Evolutionary conservation across 371 early-diverging fungal genomes (phyloP).

Genomic region (Circinella minor): DNA sequence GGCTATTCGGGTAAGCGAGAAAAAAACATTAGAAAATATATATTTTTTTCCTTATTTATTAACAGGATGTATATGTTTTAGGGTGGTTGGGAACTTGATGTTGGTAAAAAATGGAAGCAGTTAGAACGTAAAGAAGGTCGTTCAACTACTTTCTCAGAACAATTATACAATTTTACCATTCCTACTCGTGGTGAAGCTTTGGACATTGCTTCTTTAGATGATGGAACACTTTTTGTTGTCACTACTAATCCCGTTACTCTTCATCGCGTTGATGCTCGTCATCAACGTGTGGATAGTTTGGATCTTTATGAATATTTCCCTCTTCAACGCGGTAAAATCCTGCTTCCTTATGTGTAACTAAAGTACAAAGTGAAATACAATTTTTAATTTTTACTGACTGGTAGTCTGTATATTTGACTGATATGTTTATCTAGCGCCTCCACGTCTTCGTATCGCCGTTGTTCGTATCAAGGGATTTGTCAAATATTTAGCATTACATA

Average conservation of each 20-base stretch:
- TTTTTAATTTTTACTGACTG: not conserved
- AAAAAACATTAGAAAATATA: not conserved
- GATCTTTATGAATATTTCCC: slow-evolving; percentile 84
- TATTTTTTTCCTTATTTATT: not conserved
- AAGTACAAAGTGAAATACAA: no score
- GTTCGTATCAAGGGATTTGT: slow-evolving; percentile 42
- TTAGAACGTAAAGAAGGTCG: slow-evolving; percentile 76
- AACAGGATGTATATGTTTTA: not conserved
- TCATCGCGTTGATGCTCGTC: slow-evolving; percentile 63
- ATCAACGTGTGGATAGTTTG: slow-evolving; percentile 59
- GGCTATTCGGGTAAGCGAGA: slow-evolving; percentile 43
- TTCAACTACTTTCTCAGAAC: slow-evolving; percentile 70
- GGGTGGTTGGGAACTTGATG: slow-evolving; percentile 69
- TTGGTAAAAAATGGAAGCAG: slow-evolving; percentile 58
- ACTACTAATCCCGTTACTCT: slow-evolving; percentile 76
- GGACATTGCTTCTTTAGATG: slow-evolving; percentile 63
- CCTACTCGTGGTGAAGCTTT: slow-evolving; percentile 75
- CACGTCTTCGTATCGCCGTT: slow-evolving; percentile 59
- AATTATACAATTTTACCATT: slow-evolving; percentile 71
- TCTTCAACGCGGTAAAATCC: slow-evolving; percentile 49
- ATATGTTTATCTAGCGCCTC: slow-evolving; percentile 46
- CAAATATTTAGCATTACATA: slow-evolving; percentile 66
- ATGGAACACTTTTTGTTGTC: slow-evolving; percentile 62
- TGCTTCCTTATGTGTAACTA: no score
- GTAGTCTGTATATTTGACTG: no score